phyloP scores from a whole-genome alignment of 2,329 filamentous ascomycete species.

The Anthostomella pinea region DNA sequence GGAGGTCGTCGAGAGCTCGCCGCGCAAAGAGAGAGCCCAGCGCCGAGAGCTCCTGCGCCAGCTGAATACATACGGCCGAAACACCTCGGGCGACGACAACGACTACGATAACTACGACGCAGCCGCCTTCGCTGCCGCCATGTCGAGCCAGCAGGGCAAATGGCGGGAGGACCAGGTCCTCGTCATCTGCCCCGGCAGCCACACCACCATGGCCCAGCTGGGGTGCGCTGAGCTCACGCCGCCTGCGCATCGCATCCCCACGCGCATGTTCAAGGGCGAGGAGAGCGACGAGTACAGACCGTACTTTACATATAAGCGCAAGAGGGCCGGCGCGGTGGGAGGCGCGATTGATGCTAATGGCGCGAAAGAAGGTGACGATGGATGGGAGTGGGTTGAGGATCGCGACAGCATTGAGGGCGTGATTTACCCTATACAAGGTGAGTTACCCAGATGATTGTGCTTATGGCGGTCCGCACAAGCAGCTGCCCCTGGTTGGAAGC shows the following conservation, averaged over 20 bases:
- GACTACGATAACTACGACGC: slow-evolving; percentile 20
- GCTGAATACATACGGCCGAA: too few species aligned
- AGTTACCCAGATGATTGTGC: slow-evolving; percentile 12
- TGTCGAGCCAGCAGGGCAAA: slow-evolving; percentile 57
- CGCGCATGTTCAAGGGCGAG: slow-evolving; percentile 89
- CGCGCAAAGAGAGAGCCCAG: slow-evolving; percentile 16
- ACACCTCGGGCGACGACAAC: slow-evolving; percentile 2
- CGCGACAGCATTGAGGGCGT: slow-evolving; percentile 84
- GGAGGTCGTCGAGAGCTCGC: slow-evolving; percentile 4
- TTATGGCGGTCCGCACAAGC: too few species aligned
- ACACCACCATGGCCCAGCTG: slow-evolving; percentile 86
- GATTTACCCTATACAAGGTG: slow-evolving; percentile 75
- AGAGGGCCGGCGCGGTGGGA: slow-evolving; percentile 38
- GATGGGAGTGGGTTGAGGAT: slow-evolving; percentile 80
- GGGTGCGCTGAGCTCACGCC: slow-evolving; percentile 89
- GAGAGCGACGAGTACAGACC: slow-evolving; percentile 75
- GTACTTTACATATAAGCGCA: slow-evolving; percentile 70
- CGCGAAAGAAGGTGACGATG: slow-evolving; percentile 56
- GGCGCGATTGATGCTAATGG: slow-evolving; percentile 32
- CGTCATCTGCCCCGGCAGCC: slow-evolving; percentile 78
- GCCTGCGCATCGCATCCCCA: slow-evolving; percentile 79
- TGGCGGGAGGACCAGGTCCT: slow-evolving; percentile 65
- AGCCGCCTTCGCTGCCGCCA: too few species aligned
- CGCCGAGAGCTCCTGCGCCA: slow-evolving; percentile 10
- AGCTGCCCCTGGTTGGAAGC: too few species aligned